Base-by-base conservation (phyloP, 2,329 filamentous ascomycete genomes). In the Xylariaceae sp. region DNA sequence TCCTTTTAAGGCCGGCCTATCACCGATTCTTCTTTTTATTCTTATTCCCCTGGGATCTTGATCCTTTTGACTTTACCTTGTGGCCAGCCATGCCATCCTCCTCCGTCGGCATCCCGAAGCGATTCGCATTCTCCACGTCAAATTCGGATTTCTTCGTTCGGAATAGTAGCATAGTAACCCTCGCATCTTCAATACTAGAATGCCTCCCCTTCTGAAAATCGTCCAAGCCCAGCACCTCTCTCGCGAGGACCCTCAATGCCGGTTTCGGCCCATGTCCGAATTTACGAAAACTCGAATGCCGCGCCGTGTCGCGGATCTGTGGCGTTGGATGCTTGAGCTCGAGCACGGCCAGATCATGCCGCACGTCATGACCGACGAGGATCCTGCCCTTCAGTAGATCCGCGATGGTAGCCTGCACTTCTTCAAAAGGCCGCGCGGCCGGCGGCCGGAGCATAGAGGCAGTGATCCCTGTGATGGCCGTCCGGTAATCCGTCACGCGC, bases 161-260 rank as follows among this genome's bases (percentile, higher is more conserved):
- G 70, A 96, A 98, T 37, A 99, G 77, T 53, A 94, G 77, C 92
- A 99, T 98, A 0, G 92, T 88, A 4, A 91, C 92, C 64, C 92
- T 81, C 1, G 95, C 95, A 78, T 99, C 95, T 77, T 89, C 79
- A 61, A 89, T 76, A 71, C 86, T 89, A 1, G 85, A 88, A 71
- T 89, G 87, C 23, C 82, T 77, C 1, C 85, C 86, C 17, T 73
- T 76, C 64, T 90, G 87, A 50, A 90, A 88, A 46, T 87, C 84
- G 4, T 87, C 74, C 0, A 6, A 88, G 69, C 68, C 86, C 79
- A 55, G 77, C 77, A 63, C 26, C 37, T 63, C 52, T 33, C 53
- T 58, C 1, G 85, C 83, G 23, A 90, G 74, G 14, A 80, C 77
- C 54, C 81, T 79, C 65, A 95, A 71, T 5, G 86, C 85, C 3